Evolutionary conservation across 768 basidiomycete genomes (phyloP), one percentile per base, ranked within the genome.

Genomic region (Boletus coccyginus): DNA sequence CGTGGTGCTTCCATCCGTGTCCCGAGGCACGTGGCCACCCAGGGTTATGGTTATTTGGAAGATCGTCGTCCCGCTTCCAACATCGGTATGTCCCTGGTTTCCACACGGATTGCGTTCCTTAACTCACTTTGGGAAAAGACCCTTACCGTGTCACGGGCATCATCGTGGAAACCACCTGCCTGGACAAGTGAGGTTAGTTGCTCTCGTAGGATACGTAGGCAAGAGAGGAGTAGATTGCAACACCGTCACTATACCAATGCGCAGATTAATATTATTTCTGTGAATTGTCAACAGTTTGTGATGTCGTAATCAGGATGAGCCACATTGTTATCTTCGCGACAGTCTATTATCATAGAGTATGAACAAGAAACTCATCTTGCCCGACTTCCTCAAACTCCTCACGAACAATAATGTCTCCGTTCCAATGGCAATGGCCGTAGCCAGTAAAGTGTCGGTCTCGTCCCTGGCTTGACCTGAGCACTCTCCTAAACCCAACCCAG

Each of bases 51-150:
- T 46, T 98, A 98, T 79, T 75, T 98, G 62, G 95, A 98, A 71
- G 95, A 97, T 77, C 84, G 96, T 61, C 92, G 96, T 60, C 97
- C 97, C 29, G 96, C 96, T 55, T 97, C 95, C 72, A 99, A 99
- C 81, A 91, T 97, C 62, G 96, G 91, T 92, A 74, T 39, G 54
- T 53, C 7, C 43, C 48, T 32, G 52, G 56, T 5, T 50, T 55
- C 46, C 16, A 36, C 40, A 24, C 10, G 38, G 5, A 17, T 16
- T 10, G 4, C 17, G 19, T 61, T 29, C 47, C 46, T 59, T 7
- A 19, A 54, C 56, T 58, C 40, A 35, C 48, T 19, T 55, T 58
- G 40, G 61, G 44, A 40, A 53, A 48, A 93, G 92, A 98, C 74
- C 93, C 97, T 32, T 99, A 99, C 75, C 90, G 91, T 57, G 96